phyloP scores from a whole-genome alignment of 23 red algal genomes.

The Gracilaria domingensis region DNA sequence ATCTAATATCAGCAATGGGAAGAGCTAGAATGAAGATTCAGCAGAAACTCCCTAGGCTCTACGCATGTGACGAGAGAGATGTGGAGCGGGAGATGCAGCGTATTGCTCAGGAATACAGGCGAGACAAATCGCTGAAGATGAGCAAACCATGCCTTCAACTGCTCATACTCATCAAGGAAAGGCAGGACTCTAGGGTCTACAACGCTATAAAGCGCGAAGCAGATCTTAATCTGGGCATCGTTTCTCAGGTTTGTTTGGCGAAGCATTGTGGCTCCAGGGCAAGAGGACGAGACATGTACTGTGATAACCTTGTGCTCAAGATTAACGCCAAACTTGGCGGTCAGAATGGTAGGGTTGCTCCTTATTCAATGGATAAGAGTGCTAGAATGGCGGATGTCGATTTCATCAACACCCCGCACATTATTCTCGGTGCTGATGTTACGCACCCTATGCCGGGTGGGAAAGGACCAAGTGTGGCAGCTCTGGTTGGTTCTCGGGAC shows the following conservation, averaged over 20 bases:
- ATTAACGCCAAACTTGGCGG: constrained; percentile 82
- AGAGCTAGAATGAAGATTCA: constrained; percentile 11
- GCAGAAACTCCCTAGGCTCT: constrained; percentile 8
- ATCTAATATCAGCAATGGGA: constrained; percentile 12
- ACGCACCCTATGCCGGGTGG: constrained; percentile 71
- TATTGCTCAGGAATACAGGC: constrained; percentile 15
- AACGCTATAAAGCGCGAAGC: constrained; percentile 52
- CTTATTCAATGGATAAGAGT: not conserved
- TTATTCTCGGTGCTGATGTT: constrained; percentile 75
- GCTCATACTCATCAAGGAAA: constrained; percentile 55
- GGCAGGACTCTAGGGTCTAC: constrained; percentile 49
- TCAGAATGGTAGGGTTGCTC: constrained; percentile 37
- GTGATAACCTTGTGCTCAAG: constrained; percentile 72
- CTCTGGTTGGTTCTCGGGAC: constrained; percentile 68
- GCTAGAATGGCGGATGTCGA: constrained; percentile 21
- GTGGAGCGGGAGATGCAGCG: constrained; percentile 15
- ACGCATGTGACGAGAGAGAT: not conserved
- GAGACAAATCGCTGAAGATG: constrained; percentile 7
- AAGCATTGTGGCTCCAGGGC: constrained; percentile 37
- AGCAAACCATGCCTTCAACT: constrained; percentile 42
- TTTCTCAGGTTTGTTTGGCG: constrained; percentile 52
- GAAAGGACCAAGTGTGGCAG: constrained; percentile 62
- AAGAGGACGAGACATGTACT: constrained; percentile 65
- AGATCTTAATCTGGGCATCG: constrained; percentile 57
- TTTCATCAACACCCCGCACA: constrained; percentile 52